Evolutionary conservation across 2,329 filamentous ascomycete species (phyloP).

Genomic region (Fusarium nygamai): DNA sequence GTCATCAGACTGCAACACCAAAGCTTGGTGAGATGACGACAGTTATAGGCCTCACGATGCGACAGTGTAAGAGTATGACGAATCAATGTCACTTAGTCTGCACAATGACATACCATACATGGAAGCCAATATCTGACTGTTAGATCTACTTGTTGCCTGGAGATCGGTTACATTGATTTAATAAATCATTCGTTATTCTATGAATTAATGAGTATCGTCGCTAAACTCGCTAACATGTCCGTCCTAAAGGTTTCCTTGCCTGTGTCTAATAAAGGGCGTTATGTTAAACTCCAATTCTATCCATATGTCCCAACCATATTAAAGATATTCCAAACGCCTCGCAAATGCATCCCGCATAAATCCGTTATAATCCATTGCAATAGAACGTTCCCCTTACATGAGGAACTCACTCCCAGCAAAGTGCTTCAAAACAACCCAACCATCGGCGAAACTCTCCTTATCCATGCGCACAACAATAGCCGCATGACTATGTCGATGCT

Average conservation of each 20-base stretch:
- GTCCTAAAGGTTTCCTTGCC: not conserved
- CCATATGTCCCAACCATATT: not conserved
- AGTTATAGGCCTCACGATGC: conserved; percentile 17
- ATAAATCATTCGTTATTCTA: not conserved
- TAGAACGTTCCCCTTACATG: conserved; percentile 29
- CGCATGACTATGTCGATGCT: conserved; percentile 83
- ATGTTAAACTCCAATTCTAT: conserved; percentile 6
- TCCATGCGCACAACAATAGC: conserved; percentile 86
- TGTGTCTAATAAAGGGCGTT: not conserved
- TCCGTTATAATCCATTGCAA: not conserved
- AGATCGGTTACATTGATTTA: not conserved
- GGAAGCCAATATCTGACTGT: not conserved
- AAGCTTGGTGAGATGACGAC: conserved; percentile 19
- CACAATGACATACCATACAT: not conserved
- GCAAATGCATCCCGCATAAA: conserved; percentile 4
- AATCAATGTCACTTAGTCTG: not conserved
- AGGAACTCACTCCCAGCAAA: conserved; percentile 81
- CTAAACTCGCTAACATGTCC: not conserved
- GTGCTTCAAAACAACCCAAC: conserved; percentile 79
- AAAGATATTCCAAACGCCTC: conserved; percentile 15
- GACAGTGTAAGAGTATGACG: not conserved
- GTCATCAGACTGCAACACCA: conserved; percentile 30
- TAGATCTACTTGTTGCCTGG: not conserved
- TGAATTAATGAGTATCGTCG: not conserved
- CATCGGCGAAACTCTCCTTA: conserved; percentile 76